These are phyloP conservation scores for Dryadomyces sulphureus DNA, from an alignment of 2,329 filamentous ascomycete species.

Conservation along the genomic window DNA sequence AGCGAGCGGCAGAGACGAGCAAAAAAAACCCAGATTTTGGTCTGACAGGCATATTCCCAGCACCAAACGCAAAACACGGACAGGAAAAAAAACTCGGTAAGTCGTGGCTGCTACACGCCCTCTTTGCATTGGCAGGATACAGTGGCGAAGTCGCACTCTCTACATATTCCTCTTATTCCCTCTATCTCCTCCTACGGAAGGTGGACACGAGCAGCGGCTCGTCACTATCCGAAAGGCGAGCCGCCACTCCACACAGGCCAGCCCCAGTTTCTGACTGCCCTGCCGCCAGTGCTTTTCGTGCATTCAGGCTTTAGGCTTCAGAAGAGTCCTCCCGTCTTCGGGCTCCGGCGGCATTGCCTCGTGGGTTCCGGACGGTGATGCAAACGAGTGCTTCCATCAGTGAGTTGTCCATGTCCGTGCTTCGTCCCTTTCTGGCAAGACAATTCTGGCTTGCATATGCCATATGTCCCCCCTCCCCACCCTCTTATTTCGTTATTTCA, in stretches of 20 bases:
- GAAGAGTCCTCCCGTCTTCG: neutral
- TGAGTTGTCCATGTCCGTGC: neutral
- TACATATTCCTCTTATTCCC: neutral
- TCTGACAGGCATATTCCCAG: no score
- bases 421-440: neutral
- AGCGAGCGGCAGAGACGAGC: no score
- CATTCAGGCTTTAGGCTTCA: neutral
- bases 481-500: neutral
- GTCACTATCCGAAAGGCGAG: slow-evolving; percentile 1
- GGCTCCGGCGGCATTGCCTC: neutral
- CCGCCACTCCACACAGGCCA: slow-evolving; percentile 8
- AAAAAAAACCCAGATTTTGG: no score
- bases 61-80: neutral
- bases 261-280: no score
- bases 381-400: neutral
- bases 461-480: neutral
- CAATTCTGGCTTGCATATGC: neutral
- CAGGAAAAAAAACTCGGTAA: neutral
- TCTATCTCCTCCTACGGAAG: no score
- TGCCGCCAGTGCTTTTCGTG: no score
- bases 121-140: no score
- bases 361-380: neutral
- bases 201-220: neutral
- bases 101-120: neutral
- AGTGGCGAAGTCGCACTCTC: neutral